Evolutionary conservation across 2,329 filamentous ascomycete species (phyloP).

Genomic region (Coniella vitis): DNA sequence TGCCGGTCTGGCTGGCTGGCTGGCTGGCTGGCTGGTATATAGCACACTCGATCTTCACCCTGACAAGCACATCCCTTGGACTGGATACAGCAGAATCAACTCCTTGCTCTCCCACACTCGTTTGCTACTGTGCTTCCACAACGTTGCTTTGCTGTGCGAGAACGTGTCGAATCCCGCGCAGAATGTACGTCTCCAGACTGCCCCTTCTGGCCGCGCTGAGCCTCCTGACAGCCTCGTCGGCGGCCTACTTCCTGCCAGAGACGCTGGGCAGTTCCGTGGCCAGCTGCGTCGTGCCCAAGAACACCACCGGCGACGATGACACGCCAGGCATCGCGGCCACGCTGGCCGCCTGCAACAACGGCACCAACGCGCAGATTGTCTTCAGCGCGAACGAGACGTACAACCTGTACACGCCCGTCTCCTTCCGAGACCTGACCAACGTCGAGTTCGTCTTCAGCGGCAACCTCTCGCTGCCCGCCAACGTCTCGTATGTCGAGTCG

Average conservation of each 20-base stretch:
- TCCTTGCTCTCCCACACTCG: no score
- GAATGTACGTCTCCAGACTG: background rate
- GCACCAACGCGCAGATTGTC: slow-evolving; percentile 11
- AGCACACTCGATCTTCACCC: no score
- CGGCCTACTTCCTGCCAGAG: slow-evolving; percentile 18
- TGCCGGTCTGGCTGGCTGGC: no score
- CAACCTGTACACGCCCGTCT: slow-evolving; percentile 18
- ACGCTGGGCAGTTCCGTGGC: slow-evolving; percentile 7
- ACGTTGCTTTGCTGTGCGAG: background rate
- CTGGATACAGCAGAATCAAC: no score
- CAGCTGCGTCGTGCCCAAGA: slow-evolving; percentile 17
- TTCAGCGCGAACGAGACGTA: slow-evolving; percentile 17
- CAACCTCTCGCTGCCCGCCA: slow-evolving; percentile 17
- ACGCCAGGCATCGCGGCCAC: slow-evolving; percentile 14
- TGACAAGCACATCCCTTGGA: no score
- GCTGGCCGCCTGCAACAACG: slow-evolving; percentile 13
- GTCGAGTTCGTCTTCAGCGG: slow-evolving; percentile 19
- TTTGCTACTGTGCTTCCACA: background rate
- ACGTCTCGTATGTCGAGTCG: slow-evolving; percentile 17
- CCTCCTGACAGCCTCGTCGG: background rate
- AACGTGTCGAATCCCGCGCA: background rate
- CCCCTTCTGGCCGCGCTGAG: background rate
- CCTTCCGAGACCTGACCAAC: slow-evolving; percentile 15
- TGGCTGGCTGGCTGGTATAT: no score
- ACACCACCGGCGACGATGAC: slow-evolving; percentile 15